These are phyloP conservation scores for Aspergillus spinulosporus DNA, from an alignment of 2,329 filamentous ascomycete species.

Conservation along the genomic window DNA sequence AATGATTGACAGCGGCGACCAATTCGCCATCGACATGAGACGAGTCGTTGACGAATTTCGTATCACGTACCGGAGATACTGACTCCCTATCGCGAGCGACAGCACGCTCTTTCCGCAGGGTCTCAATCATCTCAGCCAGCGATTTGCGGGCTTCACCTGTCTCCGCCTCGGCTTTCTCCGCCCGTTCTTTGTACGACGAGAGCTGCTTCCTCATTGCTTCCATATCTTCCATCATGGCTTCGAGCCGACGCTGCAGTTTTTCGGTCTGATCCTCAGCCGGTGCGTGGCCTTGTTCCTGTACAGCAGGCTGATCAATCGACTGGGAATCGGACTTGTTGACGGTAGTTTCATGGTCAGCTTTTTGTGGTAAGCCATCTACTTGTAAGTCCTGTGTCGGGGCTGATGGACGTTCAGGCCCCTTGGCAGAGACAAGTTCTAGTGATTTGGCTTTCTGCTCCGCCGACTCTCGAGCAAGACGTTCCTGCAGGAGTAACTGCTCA, in stretches of 20 bases:
- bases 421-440: conserved; percentile 61
- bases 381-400: conserved; percentile 3
- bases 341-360: conserved; percentile 11
- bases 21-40: conserved; percentile 13
- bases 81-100: conserved; percentile 51
- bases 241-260: conserved; percentile 69
- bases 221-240: conserved; percentile 77
- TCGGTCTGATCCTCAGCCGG: conserved; percentile 36
- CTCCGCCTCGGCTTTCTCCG: conserved; percentile 78
- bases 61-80: conserved; percentile 13
- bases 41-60: conserved; percentile 15
- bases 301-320: conserved; percentile 11
- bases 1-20: conserved; percentile 15
- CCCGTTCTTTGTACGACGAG: conserved; percentile 72
- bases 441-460: conserved; percentile 79
- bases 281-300: conserved; percentile 36
- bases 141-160: conserved; percentile 70
- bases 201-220: conserved; percentile 77
- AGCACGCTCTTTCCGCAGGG: conserved; percentile 68
- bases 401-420: conserved; percentile 28
- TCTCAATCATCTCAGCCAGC: conserved; percentile 82
- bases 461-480: conserved; percentile 76
- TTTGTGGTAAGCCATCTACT: not conserved
- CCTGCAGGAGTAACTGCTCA: conserved; percentile 74
- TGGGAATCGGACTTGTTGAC: conserved; percentile 17